These are phyloP conservation scores for Suhomyces choctaworum DNA, from an alignment of 1,139 yeast genomes.

Conservation along the genomic window DNA sequence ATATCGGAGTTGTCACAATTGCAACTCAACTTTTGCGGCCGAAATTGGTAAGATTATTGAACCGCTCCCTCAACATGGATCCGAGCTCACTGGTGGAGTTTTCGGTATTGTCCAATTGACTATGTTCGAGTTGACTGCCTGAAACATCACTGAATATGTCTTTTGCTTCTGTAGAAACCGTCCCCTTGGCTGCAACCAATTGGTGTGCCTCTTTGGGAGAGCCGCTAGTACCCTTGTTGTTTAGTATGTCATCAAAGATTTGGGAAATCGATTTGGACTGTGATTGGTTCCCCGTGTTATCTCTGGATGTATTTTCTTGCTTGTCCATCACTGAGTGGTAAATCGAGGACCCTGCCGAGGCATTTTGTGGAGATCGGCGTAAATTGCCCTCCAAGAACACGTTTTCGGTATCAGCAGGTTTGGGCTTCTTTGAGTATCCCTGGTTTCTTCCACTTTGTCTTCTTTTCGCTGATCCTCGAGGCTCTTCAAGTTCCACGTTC, in stretches of 20 bases:
- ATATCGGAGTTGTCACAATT: background rate
- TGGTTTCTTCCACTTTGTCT: background rate
- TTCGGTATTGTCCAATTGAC: constrained; percentile 22
- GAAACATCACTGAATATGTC: constrained; percentile 18
- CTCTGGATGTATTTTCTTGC: constrained; percentile 16
- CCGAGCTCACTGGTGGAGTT: constrained; percentile 36
- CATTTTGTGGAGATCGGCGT: constrained; percentile 13
- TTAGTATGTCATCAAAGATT: constrained; percentile 30
- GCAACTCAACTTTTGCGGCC: constrained; percentile 1
- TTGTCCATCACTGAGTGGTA: constrained; percentile 30
- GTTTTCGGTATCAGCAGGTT: constrained; percentile 24
- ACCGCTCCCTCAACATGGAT: constrained; percentile 30
- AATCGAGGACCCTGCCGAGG: constrained; percentile 30
- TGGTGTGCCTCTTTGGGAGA: background rate
- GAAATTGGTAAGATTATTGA: constrained; percentile 24
- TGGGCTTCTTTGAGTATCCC: constrained; percentile 1
- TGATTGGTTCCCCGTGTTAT: constrained; percentile 22
- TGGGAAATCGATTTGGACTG: constrained; percentile 32
- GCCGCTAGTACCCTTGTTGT: background rate
- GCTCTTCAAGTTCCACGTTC: background rate
- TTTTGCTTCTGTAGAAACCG: constrained; percentile 10
- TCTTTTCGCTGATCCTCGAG: background rate
- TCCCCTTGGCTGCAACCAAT: background rate
- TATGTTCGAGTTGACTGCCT: constrained; percentile 15
- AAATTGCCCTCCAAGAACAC: constrained; percentile 32